Conservation (phyloP, 768 basidiomycete species). For the Kwoniella mangroviensis region DNA sequence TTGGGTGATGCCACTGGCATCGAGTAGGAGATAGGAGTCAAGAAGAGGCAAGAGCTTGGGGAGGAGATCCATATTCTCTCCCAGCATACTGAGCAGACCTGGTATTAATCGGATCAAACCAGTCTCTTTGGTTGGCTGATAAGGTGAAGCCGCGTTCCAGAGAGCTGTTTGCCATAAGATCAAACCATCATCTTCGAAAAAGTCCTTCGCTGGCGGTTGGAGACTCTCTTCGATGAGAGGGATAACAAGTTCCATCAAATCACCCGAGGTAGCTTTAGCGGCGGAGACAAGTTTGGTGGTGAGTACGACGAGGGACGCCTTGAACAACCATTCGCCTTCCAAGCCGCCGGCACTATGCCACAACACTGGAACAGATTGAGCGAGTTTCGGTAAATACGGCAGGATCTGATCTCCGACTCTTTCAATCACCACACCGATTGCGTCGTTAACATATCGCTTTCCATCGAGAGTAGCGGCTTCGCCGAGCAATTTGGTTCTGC, state of each 20-base stretch:
- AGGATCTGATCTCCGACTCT: constrained; percentile 49
- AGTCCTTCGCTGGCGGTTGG: constrained; percentile 53
- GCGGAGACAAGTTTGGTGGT: constrained; percentile 52
- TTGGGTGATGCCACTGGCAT: constrained; percentile 46
- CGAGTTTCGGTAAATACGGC: constrained; percentile 46
- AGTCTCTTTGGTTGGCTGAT: constrained; percentile 38
- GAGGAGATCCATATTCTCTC: constrained; percentile 51
- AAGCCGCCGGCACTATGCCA: constrained; percentile 51
- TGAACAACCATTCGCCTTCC: constrained; percentile 58
- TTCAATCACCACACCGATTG: constrained; percentile 55
- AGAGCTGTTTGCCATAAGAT: constrained; percentile 53
- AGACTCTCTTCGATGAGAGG: constrained; percentile 57
- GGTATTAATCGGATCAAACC: constrained; percentile 51
- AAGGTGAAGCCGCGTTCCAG: constrained; percentile 47
- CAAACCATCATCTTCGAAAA: constrained; percentile 56
- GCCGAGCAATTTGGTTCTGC: constrained; percentile 47
- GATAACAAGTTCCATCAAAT: constrained; percentile 53
- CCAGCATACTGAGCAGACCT: constrained; percentile 45
- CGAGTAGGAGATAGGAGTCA: constrained; percentile 54
- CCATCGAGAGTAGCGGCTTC: constrained; percentile 52
- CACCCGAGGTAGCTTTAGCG: constrained; percentile 46
- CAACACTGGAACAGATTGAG: constrained; percentile 52
- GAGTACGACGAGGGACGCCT: constrained; percentile 53
- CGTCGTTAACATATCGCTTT: constrained; percentile 51
- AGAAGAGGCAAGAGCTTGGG: constrained; percentile 39